Conservation (phyloP, 192 early-diverging fungal species). For the Geosiphon pyriformis region DNA sequence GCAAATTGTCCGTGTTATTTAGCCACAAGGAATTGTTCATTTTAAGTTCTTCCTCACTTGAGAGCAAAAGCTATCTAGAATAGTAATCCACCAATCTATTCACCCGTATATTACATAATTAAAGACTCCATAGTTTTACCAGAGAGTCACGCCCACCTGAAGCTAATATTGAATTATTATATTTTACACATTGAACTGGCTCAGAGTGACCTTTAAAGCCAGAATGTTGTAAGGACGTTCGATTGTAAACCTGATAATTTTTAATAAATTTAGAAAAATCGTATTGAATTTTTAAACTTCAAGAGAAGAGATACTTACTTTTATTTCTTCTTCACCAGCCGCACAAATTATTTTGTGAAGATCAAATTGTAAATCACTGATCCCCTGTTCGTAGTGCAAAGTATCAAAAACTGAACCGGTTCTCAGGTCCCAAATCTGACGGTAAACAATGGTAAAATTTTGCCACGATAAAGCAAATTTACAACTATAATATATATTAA, state of each 20-base stretch:
- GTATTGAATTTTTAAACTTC: background rate
- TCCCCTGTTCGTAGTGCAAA: conserved; percentile 47
- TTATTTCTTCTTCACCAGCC: conserved; percentile 31
- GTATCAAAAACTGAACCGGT: conserved; percentile 59
- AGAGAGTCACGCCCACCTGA: conserved; percentile 60
- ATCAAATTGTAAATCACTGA: conserved; percentile 51
- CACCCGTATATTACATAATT: conserved; percentile 26
- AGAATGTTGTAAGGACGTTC: conserved; percentile 57
- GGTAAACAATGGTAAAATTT: background rate
- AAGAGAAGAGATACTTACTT: background rate
- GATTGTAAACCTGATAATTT: conserved; percentile 48
- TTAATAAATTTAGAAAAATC: background rate
- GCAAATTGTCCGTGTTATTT: no score
- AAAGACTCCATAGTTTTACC: conserved; percentile 62
- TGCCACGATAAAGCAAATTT: background rate
- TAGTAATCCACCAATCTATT: no score
- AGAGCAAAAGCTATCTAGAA: no score
- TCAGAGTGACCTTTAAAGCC: conserved; percentile 45
- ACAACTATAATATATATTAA: background rate
- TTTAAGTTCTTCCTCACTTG: no score
- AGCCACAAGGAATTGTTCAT: no score
- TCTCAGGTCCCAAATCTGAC: conserved; percentile 70
- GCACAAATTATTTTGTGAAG: conserved; percentile 50
- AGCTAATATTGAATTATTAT: conserved; percentile 43
- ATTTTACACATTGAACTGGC: conserved; percentile 37